Evolutionary conservation across 2,329 filamentous ascomycete species (phyloP), one percentile per base, ranked within the genome.

Genomic region (Cercospora zeina): DNA sequence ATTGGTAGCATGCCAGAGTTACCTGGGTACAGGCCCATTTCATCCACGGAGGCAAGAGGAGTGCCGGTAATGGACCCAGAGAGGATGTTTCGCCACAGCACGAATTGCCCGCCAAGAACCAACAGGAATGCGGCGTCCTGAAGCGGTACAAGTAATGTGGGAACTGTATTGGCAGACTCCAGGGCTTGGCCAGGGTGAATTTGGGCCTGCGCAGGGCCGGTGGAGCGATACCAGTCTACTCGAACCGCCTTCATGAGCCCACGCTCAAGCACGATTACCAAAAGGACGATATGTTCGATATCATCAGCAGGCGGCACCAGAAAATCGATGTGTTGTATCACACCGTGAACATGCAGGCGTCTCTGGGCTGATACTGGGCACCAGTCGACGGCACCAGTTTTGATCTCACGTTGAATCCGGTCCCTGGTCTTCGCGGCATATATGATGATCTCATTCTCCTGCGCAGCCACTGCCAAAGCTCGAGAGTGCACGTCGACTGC

Each of bases 261-360:
- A 27, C 77, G 65, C 33, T 77, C 72, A 3, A 75, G 70, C 19
- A 85, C 75, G 19, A 88, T 74, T 21, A 96, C 77, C 10, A 96
- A 78, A 3, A 97, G 81, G n/a, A 96, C 87, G 47, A 96, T 84
- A 68, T 87, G 87, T 58, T 87, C 81, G 9, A 85, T 82, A 47
- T 93, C 87, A 58, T 85, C 82, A 0, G 83, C 76, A 9, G 82
- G 81, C 7, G 92, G 90, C 62, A 89, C 86, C 2, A 99, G 81
- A 67, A 97, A 99, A 21, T 92, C 89, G 81, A 97, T 87, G 68
- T 91, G 89, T 69, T 93, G 82, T 59, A 97, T 90, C n/a, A 87
- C 81, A 0, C 90, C 92, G 7, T 87, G 83, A 7, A 91, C 79
- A 9, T 70, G 60, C 30, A 77, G 62, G 1, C 71, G 69, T 39